These are phyloP conservation scores for Leucosporidium creatinivorum DNA, from an alignment of 768 basidiomycete species.

Conservation along the genomic window DNA sequence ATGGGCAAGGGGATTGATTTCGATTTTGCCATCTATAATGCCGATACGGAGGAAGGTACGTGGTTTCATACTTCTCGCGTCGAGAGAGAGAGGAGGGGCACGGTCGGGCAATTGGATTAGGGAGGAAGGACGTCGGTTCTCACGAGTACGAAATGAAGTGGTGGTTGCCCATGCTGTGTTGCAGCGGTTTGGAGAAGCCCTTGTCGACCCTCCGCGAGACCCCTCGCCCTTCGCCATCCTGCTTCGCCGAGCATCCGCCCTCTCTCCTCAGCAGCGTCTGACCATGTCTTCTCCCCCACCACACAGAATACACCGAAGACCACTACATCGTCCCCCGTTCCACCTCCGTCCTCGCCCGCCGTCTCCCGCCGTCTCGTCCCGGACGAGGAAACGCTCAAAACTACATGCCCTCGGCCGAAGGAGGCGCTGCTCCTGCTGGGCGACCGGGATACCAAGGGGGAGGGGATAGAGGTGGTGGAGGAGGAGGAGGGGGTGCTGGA, in stretches of 20 bases:
- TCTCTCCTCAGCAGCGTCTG: background rate
- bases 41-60: slow-evolving; percentile 79
- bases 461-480: slow-evolving; percentile 1
- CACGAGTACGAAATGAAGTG: too few relatives aligned
- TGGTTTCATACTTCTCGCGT: background rate
- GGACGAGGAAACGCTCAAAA: slow-evolving; percentile 43
- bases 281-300: background rate
- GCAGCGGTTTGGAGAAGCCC: background rate
- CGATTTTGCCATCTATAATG: slow-evolving; percentile 80
- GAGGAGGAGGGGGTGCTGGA: slow-evolving; percentile 24
- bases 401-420: slow-evolving; percentile 40
- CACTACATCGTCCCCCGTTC: slow-evolving; percentile 85
- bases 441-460: slow-evolving; percentile 1
- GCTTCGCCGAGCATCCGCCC: background rate
- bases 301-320: slow-evolving; percentile 82
- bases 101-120: background rate
- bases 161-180: background rate
- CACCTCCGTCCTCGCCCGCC: slow-evolving; percentile 86
- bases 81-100: too few relatives aligned
- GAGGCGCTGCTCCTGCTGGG: slow-evolving; percentile 25
- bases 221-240: background rate
- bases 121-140: too few relatives aligned
- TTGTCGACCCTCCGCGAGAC: background rate
- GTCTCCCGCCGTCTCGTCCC: slow-evolving; percentile 60
- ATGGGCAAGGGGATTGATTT: slow-evolving; percentile 90